Conservation (phyloP, 108 stramenopile species). For the Cyclotella atomus region DNA sequence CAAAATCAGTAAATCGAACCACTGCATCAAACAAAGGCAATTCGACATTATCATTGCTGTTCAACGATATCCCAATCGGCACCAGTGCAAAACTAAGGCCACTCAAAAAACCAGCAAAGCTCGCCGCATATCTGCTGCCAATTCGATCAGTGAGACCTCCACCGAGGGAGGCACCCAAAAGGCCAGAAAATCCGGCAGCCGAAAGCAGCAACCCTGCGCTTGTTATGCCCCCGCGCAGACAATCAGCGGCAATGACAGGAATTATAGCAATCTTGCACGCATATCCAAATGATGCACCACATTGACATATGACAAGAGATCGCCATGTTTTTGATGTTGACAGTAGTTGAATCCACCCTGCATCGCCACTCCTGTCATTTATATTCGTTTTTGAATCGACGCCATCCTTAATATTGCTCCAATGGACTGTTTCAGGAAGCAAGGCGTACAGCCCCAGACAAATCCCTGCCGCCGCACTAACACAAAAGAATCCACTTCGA, state of each 20-base stretch:
- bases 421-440: slow-evolving; percentile 66
- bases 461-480: slow-evolving; percentile 65
- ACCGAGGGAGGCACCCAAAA: slow-evolving; percentile 69
- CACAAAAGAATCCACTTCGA: slow-evolving; percentile 69
- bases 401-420: neutral
- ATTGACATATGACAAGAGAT: slow-evolving; percentile 65
- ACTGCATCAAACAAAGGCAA: neutral
- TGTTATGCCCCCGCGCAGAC: slow-evolving; percentile 64
- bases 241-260: slow-evolving; percentile 61
- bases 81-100: slow-evolving; percentile 51
- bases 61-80: slow-evolving; percentile 53
- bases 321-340: slow-evolving; percentile 55
- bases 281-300: slow-evolving; percentile 68
- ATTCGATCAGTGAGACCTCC: slow-evolving; percentile 58
- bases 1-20: slow-evolving; percentile 11
- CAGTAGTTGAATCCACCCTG: slow-evolving; percentile 63
- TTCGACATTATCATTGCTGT: neutral
- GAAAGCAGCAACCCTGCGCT: slow-evolving; percentile 73
- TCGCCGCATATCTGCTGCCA: slow-evolving; percentile 50
- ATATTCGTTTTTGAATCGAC: neutral
- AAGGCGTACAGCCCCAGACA: slow-evolving; percentile 59
- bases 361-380: neutral
- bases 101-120: slow-evolving; percentile 53
- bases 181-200: slow-evolving; percentile 67
- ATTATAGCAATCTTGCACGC: slow-evolving; percentile 81